phyloP scores from a whole-genome alignment of 805 yeast genomes.

The Kazachstania taianensis region DNA sequence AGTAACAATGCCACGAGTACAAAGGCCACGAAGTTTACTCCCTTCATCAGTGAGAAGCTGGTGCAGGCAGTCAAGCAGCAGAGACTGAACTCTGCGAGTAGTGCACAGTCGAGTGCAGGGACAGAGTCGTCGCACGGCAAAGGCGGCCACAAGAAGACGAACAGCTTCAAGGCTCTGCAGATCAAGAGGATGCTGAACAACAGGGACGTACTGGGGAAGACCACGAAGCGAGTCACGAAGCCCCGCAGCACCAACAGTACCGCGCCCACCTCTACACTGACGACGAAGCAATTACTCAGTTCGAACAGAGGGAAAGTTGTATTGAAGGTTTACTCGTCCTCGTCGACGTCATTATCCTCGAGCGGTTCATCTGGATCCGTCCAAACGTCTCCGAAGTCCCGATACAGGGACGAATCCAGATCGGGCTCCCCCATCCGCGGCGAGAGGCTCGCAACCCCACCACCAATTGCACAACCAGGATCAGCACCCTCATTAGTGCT shows the following conservation, averaged over 20 bases:
- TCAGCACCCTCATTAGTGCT: slow-evolving; percentile 4
- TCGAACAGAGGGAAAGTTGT: too few species aligned
- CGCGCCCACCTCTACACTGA: not conserved
- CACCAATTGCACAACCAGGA: too few species aligned
- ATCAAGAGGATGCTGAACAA: slow-evolving; percentile 24
- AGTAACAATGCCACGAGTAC: not conserved
- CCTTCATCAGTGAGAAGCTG: slow-evolving; percentile 14
- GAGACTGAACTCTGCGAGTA: slow-evolving; percentile 1
- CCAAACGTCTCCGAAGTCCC: too few species aligned
- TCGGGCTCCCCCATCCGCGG: slow-evolving; percentile 3
- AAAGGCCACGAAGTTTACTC: slow-evolving; percentile 8
- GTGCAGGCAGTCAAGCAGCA: slow-evolving; percentile 24
- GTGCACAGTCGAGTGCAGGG: slow-evolving; percentile 2
- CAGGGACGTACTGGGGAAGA: slow-evolving; percentile 23
- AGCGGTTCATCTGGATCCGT: too few species aligned
- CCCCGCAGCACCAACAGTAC: not conserved
- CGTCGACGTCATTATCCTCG: slow-evolving; percentile 3
- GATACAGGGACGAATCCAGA: too few species aligned
- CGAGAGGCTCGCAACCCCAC: too few species aligned
- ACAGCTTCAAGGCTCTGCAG: slow-evolving; percentile 30
- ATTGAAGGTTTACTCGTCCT: too few species aligned
- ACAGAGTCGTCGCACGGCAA: not conserved
- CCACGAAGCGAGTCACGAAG: slow-evolving; percentile 10
- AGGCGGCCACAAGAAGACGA: slow-evolving; percentile 25
- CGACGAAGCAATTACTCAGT: not conserved